Evolutionary conservation across 2,329 filamentous ascomycete genomes (phyloP).

Genomic region (Stagonosporopsis vannaccii): DNA sequence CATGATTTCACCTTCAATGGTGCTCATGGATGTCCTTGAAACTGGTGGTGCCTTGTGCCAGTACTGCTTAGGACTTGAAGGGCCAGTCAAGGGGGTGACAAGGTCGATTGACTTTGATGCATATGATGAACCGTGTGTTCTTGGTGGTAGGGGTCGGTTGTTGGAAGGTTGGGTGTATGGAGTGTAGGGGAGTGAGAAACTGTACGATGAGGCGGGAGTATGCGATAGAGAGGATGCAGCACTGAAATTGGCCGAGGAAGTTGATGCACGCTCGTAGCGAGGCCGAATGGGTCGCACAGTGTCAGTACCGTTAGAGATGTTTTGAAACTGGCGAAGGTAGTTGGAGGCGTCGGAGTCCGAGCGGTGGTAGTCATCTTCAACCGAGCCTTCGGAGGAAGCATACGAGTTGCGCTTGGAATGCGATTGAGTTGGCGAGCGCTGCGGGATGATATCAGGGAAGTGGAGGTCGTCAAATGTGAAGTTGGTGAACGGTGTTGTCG

Average conservation of each 20-base stretch:
- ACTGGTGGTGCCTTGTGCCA: constrained; percentile 45
- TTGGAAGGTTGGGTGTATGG: constrained; percentile 28
- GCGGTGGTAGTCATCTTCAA: constrained; percentile 40
- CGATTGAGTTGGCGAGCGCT: constrained; percentile 54
- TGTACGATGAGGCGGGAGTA: constrained; percentile 55
- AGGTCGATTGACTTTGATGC: constrained; percentile 54
- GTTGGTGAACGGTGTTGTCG: constrained; percentile 46
- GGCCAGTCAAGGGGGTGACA: constrained; percentile 51
- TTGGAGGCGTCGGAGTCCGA: constrained; percentile 51
- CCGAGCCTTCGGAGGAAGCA: constrained; percentile 54
- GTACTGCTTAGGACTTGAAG: constrained; percentile 45
- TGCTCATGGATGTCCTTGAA: constrained; percentile 42
- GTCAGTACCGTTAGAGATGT: constrained; percentile 34
- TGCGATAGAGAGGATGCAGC: constrained; percentile 55
- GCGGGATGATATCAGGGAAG: constrained; percentile 56
- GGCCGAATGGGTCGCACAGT: constrained; percentile 40
- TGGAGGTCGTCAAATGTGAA: constrained; percentile 50
- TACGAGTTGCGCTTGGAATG: constrained; percentile 50
- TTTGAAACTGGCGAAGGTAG: constrained; percentile 53
- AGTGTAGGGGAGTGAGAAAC: constrained; percentile 54
- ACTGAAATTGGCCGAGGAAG: constrained; percentile 46
- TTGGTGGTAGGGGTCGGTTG: constrained; percentile 48
- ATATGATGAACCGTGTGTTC: constrained; percentile 47
- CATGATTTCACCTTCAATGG: constrained; percentile 48
- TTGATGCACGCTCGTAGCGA: constrained; percentile 46